These are phyloP conservation scores for Wickerhamiella kurtzmanii DNA, from an alignment of 805 yeast genomes.

Conservation along the genomic window DNA sequence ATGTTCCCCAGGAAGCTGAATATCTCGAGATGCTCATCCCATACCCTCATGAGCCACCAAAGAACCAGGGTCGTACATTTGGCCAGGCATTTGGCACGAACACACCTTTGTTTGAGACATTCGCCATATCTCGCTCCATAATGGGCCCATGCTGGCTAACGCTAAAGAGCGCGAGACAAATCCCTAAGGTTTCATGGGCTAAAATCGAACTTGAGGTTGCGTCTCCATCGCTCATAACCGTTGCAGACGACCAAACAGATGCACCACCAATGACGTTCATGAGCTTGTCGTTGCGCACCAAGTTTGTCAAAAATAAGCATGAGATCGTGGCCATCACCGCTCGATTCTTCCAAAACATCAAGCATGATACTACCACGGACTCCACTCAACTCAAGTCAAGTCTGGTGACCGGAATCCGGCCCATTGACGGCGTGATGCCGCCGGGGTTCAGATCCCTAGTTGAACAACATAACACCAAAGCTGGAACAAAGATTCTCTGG, in stretches of 20 bases:
- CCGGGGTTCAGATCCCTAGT: conserved; percentile 50
- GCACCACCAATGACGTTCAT: conserved; percentile 61
- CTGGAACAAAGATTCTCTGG: conserved; percentile 28
- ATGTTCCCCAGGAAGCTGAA: conserved; percentile 62
- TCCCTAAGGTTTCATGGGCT: conserved; percentile 59
- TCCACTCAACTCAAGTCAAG: conserved; percentile 51
- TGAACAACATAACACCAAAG: conserved; percentile 35
- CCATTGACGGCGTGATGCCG: conserved; percentile 49
- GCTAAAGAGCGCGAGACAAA: conserved; percentile 45
- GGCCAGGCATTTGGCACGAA: conserved; percentile 66
- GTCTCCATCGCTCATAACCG: conserved; percentile 26
- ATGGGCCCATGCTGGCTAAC: conserved; percentile 99
- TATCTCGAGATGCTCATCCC: conserved; percentile 73
- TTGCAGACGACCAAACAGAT: conserved; percentile 27
- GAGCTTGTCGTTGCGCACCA: conserved; percentile 66
- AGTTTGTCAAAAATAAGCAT: conserved; percentile 64
- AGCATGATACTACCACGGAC: conserved; percentile 57
- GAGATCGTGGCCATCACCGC: conserved; percentile 76
- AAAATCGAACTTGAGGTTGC: conserved; percentile 54
- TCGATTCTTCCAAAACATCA: conserved; percentile 53
- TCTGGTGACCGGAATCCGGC: conserved; percentile 63
- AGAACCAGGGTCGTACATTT: conserved; percentile 55
- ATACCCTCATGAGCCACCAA: conserved; percentile 28
- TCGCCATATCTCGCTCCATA: conserved; percentile 65
- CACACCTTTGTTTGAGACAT: conserved; percentile 65